A percentile compares a stretch with the other conserved stretches of the same genome.
Conservation (phyloP, 805 yeast genomes). For the Candida vartiovaarae region DNA sequence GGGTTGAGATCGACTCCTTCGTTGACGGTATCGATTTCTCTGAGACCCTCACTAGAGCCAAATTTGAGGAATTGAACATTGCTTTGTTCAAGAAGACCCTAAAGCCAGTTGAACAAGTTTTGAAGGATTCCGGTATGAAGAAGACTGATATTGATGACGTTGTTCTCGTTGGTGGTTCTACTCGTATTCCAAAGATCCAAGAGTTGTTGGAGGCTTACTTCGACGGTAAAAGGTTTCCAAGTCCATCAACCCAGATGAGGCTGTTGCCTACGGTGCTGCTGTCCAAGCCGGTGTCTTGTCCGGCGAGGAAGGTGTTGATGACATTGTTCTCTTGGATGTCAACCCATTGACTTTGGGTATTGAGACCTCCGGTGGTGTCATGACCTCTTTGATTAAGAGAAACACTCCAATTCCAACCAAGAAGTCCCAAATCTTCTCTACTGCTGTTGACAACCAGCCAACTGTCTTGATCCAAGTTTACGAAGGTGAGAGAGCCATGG, state of each 20-base stretch:
- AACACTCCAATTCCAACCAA: slow-evolving; percentile 94
- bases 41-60: slow-evolving; percentile 93
- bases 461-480: slow-evolving; percentile 89
- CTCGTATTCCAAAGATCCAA: slow-evolving; percentile 98
- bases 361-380: slow-evolving; percentile 96
- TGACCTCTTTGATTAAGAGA: slow-evolving; percentile 93
- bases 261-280: slow-evolving; percentile 99
- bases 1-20: slow-evolving; percentile 93
- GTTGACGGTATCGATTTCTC: slow-evolving; percentile 93
- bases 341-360: slow-evolving; percentile 93
- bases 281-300: slow-evolving; percentile 97
- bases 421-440: slow-evolving; percentile 91
- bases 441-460: slow-evolving; percentile 95
- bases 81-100: slow-evolving; percentile 90
- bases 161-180: slow-evolving; percentile 97
- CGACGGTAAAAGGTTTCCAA: slow-evolving; percentile 93
- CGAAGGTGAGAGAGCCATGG: slow-evolving; percentile 95
- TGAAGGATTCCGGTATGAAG: slow-evolving; percentile 86
- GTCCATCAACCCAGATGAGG: slow-evolving; percentile 99
- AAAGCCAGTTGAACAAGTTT: slow-evolving; percentile 93
- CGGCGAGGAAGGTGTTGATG: slow-evolving; percentile 92
- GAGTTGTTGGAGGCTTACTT: slow-evolving; percentile 84
- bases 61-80: slow-evolving; percentile 93
- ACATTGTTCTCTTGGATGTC: slow-evolving; percentile 84
- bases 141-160: slow-evolving; percentile 88